Percentiles rank a stretch among this genome's conserved stretches.
Conservation (phyloP, 495 filamentous ascomycete genomes). For the Aspergillus nanangensis region DNA sequence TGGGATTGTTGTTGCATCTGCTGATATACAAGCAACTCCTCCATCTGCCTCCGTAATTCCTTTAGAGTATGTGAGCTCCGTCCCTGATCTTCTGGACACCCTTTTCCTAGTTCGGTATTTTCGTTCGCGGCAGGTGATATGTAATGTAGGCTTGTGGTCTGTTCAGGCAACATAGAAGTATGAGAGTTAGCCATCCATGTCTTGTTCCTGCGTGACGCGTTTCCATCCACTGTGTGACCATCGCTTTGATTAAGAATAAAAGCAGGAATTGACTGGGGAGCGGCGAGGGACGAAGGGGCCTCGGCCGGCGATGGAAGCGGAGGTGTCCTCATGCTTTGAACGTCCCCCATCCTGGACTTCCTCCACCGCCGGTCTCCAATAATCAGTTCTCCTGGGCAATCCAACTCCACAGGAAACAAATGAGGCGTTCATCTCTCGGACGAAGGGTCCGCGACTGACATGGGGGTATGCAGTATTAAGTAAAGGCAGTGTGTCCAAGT, state of each 20-base stretch:
- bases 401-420: constrained; percentile 26
- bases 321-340: constrained; percentile 37
- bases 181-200: constrained; percentile 23
- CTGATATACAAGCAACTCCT: constrained; percentile 42
- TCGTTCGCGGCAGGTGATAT: constrained; percentile 14
- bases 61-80: constrained; percentile 38
- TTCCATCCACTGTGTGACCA: constrained; percentile 16
- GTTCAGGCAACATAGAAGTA: constrained; percentile 14
- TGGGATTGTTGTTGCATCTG: constrained; percentile 41
- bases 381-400: constrained; percentile 33
- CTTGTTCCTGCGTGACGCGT: constrained; percentile 15
- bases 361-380: constrained; percentile 28
- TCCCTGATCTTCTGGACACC: constrained; percentile 29
- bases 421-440: constrained; percentile 34
- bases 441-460: constrained; percentile 20
- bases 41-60: constrained; percentile 43
- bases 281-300: constrained; percentile 29
- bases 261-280: constrained; percentile 20
- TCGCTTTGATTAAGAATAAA: constrained; percentile 15
- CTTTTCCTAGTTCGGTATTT: constrained; percentile 21
- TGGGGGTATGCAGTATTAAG: constrained; percentile 2
- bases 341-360: constrained; percentile 36
- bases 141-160: constrained; percentile 13
- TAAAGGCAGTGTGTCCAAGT: constrained; percentile 2
- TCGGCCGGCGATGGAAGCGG: constrained; percentile 41